These are phyloP conservation scores for Kalmusia sp. DNA, from an alignment of 2,329 filamentous ascomycete species.

Conservation along the genomic window DNA sequence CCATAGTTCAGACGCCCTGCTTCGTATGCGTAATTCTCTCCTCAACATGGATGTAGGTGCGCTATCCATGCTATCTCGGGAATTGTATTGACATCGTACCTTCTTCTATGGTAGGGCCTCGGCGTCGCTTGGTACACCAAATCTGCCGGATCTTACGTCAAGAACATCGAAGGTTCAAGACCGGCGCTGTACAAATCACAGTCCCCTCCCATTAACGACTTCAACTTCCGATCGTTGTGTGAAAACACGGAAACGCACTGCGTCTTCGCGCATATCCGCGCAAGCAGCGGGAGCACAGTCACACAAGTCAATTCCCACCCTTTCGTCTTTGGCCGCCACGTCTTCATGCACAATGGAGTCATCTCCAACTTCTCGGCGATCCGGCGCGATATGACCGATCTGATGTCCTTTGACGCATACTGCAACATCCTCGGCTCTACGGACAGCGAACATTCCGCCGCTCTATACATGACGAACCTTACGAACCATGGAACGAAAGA, in stretches of 20 bases:
- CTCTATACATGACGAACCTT: slow-evolving; percentile 57
- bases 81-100: background rate
- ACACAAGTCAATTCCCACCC: slow-evolving; percentile 62
- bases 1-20: slow-evolving; percentile 50
- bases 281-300: slow-evolving; percentile 56
- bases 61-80: too few relatives aligned
- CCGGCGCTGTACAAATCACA: slow-evolving; percentile 62
- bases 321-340: slow-evolving; percentile 61
- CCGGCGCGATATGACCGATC: slow-evolving; percentile 53
- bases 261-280: slow-evolving; percentile 62
- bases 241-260: slow-evolving; percentile 58
- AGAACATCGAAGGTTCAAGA: slow-evolving; percentile 46
- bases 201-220: slow-evolving; percentile 60
- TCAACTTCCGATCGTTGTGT: slow-evolving; percentile 61
- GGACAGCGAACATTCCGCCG: slow-evolving; percentile 61
- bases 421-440: slow-evolving; percentile 58
- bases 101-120: slow-evolving; percentile 43
- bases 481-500: slow-evolving; percentile 47
- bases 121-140: slow-evolving; percentile 63
- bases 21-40: slow-evolving; percentile 59
- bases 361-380: slow-evolving; percentile 57
- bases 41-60: slow-evolving; percentile 57
- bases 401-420: slow-evolving; percentile 57
- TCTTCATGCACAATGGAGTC: slow-evolving; percentile 64
- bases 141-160: slow-evolving; percentile 50